These are phyloP conservation scores for Nyssa sinensis DNA, from an alignment of 148 eudicot species.

Conservation along the genomic window DNA sequence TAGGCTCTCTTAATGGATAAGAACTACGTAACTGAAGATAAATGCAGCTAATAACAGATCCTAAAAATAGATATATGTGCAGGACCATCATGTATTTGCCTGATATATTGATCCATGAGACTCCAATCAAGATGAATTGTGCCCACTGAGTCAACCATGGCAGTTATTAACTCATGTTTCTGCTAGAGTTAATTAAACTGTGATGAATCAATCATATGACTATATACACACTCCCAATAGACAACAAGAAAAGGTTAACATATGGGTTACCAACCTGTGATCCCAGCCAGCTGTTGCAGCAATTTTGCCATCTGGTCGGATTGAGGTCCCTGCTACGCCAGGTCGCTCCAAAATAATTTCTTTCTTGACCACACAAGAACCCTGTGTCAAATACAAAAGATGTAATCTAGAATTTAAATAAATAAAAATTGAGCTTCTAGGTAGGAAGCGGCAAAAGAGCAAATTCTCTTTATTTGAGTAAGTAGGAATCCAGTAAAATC, in stretches of 20 bases:
- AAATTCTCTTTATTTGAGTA: not conserved
- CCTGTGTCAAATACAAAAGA: conserved; percentile 29
- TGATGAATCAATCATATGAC: not conserved
- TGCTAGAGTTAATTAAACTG: not conserved
- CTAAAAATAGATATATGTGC: too few species aligned
- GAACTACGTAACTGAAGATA: too few species aligned
- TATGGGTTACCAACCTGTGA: conserved; percentile 50
- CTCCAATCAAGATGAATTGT: too few species aligned
- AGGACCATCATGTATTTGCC: too few species aligned
- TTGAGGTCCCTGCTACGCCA: conserved; percentile 71
- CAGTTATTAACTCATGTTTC: not conserved
- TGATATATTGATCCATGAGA: too few species aligned
- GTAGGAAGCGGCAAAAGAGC: not conserved
- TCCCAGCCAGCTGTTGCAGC: conserved; percentile 97
- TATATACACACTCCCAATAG: not conserved
- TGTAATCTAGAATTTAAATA: not conserved
- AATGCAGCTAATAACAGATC: too few species aligned
- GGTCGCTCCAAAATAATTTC: conserved; percentile 86
- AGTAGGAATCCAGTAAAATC: not conserved
- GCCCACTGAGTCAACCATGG: not conserved
- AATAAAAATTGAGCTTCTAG: not conserved
- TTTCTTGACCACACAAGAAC: conserved; percentile 69
- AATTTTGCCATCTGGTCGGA: conserved; percentile 73
- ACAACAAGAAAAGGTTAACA: conserved; percentile 2
- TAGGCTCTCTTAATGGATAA: too few species aligned